A percentile compares a stretch with the other conserved stretches of the same genome.
Evolutionary conservation across 768 basidiomycete species (phyloP).

Genomic region (Rhizopogon sp.): DNA sequence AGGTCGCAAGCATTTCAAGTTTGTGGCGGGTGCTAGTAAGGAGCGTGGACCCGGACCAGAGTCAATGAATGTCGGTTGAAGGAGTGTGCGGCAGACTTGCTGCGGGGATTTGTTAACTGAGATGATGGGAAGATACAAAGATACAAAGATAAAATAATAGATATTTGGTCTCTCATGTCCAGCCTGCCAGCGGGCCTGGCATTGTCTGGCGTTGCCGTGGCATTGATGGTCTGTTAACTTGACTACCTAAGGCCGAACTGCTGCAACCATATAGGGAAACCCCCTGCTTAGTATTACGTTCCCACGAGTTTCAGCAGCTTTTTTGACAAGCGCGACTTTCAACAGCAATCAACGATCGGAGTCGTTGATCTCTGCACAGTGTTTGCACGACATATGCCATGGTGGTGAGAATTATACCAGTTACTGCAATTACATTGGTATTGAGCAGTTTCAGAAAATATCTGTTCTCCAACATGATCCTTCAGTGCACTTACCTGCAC

Average conservation of each 20-base stretch:
- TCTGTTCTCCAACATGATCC: slow-evolving; percentile 83
- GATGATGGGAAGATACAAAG: slow-evolving; percentile 25
- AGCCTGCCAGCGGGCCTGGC: background rate
- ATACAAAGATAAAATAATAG: slow-evolving; percentile 13
- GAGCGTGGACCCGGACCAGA: slow-evolving; percentile 7
- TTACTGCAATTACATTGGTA: background rate
- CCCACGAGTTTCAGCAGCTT: background rate
- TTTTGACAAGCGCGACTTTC: background rate
- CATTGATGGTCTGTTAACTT: slow-evolving; percentile 4
- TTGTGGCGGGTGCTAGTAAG: slow-evolving; percentile 20
- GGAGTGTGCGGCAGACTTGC: slow-evolving; percentile 18
- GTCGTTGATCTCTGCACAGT: background rate
- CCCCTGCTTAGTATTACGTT: background rate
- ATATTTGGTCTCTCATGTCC: background rate
- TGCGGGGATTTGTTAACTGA: background rate
- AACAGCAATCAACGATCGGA: too few relatives aligned
- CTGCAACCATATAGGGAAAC: background rate
- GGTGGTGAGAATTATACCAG: slow-evolving; percentile 1
- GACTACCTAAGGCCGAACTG: background rate
- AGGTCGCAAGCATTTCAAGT: slow-evolving; percentile 32
- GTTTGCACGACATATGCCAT: slow-evolving; percentile 1
- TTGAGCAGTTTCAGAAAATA: slow-evolving; percentile 57
- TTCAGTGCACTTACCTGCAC: slow-evolving; percentile 62
- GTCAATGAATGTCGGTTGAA: slow-evolving; percentile 20
- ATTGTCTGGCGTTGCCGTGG: slow-evolving; percentile 12